Percentiles rank a stretch among this genome's conserved stretches.
These are phyloP conservation scores for Lophium mytilinum DNA, from an alignment of 495 filamentous ascomycete species.

Conservation along the genomic window DNA sequence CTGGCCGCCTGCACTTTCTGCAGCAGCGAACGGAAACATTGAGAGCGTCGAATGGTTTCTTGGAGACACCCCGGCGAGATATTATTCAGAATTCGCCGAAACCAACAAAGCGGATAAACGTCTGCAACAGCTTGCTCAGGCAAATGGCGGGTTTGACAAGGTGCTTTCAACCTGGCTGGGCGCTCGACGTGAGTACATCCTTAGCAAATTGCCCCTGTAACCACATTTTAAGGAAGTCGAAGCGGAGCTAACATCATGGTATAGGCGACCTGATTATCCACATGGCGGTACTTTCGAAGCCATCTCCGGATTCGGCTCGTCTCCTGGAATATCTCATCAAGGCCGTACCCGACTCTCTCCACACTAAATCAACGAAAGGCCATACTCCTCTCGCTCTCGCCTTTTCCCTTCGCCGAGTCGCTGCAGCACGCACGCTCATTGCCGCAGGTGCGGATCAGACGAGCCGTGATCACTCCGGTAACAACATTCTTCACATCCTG, in stretches of 20 bases:
- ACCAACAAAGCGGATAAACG: slow-evolving; percentile 47
- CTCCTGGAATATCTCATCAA: slow-evolving; percentile 56
- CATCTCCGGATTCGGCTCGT: slow-evolving; percentile 34
- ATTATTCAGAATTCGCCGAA: slow-evolving; percentile 56
- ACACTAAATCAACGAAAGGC: slow-evolving; percentile 46
- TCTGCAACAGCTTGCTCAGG: slow-evolving; percentile 46
- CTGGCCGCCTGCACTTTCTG: slow-evolving; percentile 49
- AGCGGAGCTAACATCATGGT: no score
- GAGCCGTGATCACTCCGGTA: slow-evolving; percentile 41
- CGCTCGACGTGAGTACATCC: slow-evolving; percentile 40
- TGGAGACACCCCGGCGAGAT: slow-evolving; percentile 51
- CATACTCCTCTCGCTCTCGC: slow-evolving; percentile 56
- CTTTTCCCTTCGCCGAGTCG: slow-evolving; percentile 41
- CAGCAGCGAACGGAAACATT: slow-evolving; percentile 49
- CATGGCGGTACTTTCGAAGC: slow-evolving; percentile 47
- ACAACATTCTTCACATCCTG: slow-evolving; percentile 54
- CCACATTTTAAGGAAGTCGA: no score
- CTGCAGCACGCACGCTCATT: slow-evolving; percentile 52
- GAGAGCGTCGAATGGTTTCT: slow-evolving; percentile 62
- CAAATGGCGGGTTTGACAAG: slow-evolving; percentile 50
- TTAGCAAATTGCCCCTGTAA: slow-evolving; percentile 29
- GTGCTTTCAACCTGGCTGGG: slow-evolving; percentile 54
- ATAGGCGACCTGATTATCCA: slow-evolving; percentile 51
- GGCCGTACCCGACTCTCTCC: slow-evolving; percentile 48
- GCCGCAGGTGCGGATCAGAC: slow-evolving; percentile 57